Evolutionary conservation across 805 yeast species (phyloP).

Genomic region (Yarrowia divulgata): DNA sequence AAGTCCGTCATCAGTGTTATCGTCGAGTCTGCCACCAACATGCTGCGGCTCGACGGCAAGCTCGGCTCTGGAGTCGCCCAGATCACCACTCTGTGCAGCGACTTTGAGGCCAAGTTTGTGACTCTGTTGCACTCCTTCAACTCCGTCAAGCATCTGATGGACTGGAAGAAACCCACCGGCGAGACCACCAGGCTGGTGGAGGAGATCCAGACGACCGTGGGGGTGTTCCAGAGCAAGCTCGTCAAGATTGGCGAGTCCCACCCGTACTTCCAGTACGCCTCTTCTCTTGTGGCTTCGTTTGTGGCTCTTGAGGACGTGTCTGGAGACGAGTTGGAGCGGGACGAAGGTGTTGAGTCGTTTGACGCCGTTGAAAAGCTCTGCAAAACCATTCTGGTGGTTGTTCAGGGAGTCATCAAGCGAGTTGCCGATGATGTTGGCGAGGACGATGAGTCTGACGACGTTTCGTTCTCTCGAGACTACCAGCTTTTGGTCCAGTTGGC

Average conservation of each 20-base stretch:
- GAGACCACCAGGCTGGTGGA: neutral
- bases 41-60: slow-evolving; percentile 7
- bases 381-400: slow-evolving; percentile 22
- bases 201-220: neutral
- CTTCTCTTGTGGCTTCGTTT: neutral
- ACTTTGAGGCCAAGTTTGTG: slow-evolving; percentile 7
- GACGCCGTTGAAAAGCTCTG: slow-evolving; percentile 5
- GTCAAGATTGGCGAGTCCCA: neutral
- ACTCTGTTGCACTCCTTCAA: neutral
- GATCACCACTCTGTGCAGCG: slow-evolving; percentile 2
- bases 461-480: slow-evolving; percentile 6
- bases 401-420: slow-evolving; percentile 14
- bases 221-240: neutral
- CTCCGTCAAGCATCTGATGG: slow-evolving; percentile 15
- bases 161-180: slow-evolving; percentile 28
- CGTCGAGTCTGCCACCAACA: slow-evolving; percentile 12
- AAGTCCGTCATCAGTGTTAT: neutral
- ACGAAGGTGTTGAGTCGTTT: neutral
- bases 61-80: neutral
- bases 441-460: slow-evolving; percentile 13
- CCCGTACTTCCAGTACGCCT: neutral
- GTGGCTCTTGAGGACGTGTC: slow-evolving; percentile 2
- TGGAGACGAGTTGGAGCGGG: neutral
- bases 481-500: slow-evolving; percentile 4
- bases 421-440: slow-evolving; percentile 16